Base-by-base conservation (phyloP, 2,329 filamentous ascomycete species). In the Zopfia rhizophila region DNA sequence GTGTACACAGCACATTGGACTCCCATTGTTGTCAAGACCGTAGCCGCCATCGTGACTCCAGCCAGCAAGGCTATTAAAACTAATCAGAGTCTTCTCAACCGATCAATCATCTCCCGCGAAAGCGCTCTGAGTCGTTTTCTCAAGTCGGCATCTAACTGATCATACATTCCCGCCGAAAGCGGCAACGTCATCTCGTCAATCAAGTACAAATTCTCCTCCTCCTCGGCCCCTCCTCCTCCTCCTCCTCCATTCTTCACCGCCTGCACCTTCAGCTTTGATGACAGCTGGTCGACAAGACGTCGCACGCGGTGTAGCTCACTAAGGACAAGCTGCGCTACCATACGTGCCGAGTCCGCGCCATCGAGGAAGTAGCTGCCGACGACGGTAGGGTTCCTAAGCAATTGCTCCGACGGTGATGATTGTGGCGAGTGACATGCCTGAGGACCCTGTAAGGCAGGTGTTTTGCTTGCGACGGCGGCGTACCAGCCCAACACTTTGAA, bases 401-500 rank as follows among this genome's bases (percentile, higher is more conserved):
- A 48, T 42, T n/a, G 18, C 24, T 31, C 41, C 43, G 22, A 23
- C n/a, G n/a, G n/a, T n/a, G n/a, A n/a, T n/a, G n/a, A n/a, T n/a
- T n/a, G n/a, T n/a, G n/a, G n/a, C n/a, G n/a, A n/a, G n/a, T n/a
- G n/a, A n/a, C n/a, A n/a, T n/a, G n/a, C n/a, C n/a, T n/a, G n/a
- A n/a, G n/a, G n/a, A n/a, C n/a, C n/a, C n/a, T n/a, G n/a, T n/a
- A n/a, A n/a, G n/a, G n/a, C n/a, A n/a, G n/a, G n/a, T 14, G n/a
- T 24, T 29, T 17, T 14, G 13, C 37, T 39, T 31, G 60, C 66
- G 5, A 55, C 66, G 3, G 58, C 42, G 0, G 59, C 54, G 45
- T 73, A 74, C 46, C 63, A 61, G 16, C 51, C 63, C 18, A 74
- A 43, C 3, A 72, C 55, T 51, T 72, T 72, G 53, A 72, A 65